Base-by-base conservation (phyloP, 352 stramenopile genomes). In the Phytophthora vignae region DNA sequence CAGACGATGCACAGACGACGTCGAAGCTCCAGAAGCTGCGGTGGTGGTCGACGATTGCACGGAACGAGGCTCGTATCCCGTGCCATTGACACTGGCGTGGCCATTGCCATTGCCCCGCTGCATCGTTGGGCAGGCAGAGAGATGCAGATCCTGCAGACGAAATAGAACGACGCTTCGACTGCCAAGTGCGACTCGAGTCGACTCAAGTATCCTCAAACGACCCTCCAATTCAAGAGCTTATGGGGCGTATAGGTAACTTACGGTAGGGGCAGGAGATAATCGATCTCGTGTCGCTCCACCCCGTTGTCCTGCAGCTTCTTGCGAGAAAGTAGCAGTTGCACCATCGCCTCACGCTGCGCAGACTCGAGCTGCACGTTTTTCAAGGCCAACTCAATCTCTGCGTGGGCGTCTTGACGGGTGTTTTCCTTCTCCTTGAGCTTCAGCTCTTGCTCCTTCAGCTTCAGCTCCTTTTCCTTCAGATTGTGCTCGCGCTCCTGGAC, bases 41-140 rank as follows among this genome's bases (percentile, higher is more conserved):
- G 42, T 48, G 56, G 36, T 36, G 50, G 15, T 10, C 6, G 53
- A 27, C 8, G 22, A 27, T 64, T 38, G 57, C 55, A 63, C 17
- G 21, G 65, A 58, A 44, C 53, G 55, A 21, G 40, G 55, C 53
- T 73, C 76, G 65, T 74, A 82, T 19, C 76, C 76, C 27, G 76
- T 80, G 31, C 64, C 61, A 48, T 22, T 73, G 46, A 53, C 36
- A 27, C 27, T 27, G 25, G 60, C 54, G 54, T 60, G 55, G 15
- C 40, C 40, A 52, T 21, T 19, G 15, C 40, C 40, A 52, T 21
- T 19, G 42, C 60, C 61, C 17, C 40, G 59, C 59, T 72, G 61
- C 71, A 77, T 77, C 53, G 54, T 22, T 19, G 31, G 8, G 6
- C 15, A 27, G 2, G 2, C 2, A 27, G 22, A 27, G 22, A 27